Evolutionary conservation across 345 rosid genomes (phyloP), one percentile per base, ranked within the genome.

Genomic region (Brassica rapa): DNA sequence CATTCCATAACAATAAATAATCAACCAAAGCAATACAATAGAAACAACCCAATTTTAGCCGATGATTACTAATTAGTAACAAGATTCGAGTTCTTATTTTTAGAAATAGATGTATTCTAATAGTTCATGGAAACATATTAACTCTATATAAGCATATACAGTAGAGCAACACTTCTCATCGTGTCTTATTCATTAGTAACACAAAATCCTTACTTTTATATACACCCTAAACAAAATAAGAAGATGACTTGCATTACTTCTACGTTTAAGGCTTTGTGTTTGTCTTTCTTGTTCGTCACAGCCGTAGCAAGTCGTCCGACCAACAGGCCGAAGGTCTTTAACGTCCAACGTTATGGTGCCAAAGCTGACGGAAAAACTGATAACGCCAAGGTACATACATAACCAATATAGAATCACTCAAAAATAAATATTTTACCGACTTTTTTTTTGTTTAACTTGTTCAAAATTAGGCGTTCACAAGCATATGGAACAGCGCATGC

Each of bases 401-500:
- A 1, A 27, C 3, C 23, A 27, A 11, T 61, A 27, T 14, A 62
- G 6, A 25, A 2, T 25, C 29, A 61, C 16, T 10, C 2, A 61
- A 61, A 32, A 21, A 19, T 55, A 55, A 16, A 55, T 5, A 60
- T 11, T 10, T 25, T 6, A 27, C 15, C n/a, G 2, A 5, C 6
- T 5, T 2, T 0, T 5, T 5, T 5, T 5, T 61, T 55, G 6
- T 35, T 10, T 32, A 0, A 10, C 41, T 35, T 35, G 41, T 35
- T 8, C 41, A 35, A 7, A 35, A 35, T 35, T 35, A 35, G 41
- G 41, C 21, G 2, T 77, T 77, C 65, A 15, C 32, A 10, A 14
- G 39, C 15, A 10, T 70, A 29, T 77, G 80, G 80, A 70, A 63
- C 4, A 41, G n/a, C 16, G 75, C 70, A 70, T 77, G 80, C 19